These are phyloP conservation scores for Fusarium veterinarium DNA, from an alignment of 2,329 filamentous ascomycete genomes.

Conservation along the genomic window DNA sequence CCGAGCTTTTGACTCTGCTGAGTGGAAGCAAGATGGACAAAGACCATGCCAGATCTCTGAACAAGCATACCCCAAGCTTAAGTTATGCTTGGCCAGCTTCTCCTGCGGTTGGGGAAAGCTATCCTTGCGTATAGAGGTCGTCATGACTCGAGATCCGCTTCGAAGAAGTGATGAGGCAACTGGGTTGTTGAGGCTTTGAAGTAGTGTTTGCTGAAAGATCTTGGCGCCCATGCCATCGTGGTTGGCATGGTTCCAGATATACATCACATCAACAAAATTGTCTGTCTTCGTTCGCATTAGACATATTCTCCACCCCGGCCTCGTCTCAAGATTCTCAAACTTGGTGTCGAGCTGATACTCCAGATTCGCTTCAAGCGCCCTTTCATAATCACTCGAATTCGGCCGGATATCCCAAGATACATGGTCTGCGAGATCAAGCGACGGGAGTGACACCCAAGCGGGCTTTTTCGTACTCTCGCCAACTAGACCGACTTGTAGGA, in stretches of 20 bases:
- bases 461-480: neutral
- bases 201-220: neutral
- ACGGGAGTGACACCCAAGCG: neutral
- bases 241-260: neutral
- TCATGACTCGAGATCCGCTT: neutral
- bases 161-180: neutral
- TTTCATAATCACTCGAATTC: fast-evolving
- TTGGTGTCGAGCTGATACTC: constrained; percentile 3
- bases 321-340: neutral
- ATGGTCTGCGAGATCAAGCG: constrained; percentile 1
- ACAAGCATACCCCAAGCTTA: neutral
- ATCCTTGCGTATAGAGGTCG: neutral
- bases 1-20: neutral
- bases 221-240: neutral
- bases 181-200: neutral
- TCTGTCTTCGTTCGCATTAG: neutral
- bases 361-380: neutral
- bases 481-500: neutral
- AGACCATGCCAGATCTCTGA: constrained; percentile 8
- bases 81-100: neutral
- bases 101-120: constrained; percentile 10
- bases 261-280: constrained; percentile 4
- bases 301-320: constrained; percentile 1
- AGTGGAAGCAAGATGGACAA: neutral
- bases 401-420: neutral